Conservation (phyloP, 306 rosid species). For the Gastrolobium bilobum region DNA sequence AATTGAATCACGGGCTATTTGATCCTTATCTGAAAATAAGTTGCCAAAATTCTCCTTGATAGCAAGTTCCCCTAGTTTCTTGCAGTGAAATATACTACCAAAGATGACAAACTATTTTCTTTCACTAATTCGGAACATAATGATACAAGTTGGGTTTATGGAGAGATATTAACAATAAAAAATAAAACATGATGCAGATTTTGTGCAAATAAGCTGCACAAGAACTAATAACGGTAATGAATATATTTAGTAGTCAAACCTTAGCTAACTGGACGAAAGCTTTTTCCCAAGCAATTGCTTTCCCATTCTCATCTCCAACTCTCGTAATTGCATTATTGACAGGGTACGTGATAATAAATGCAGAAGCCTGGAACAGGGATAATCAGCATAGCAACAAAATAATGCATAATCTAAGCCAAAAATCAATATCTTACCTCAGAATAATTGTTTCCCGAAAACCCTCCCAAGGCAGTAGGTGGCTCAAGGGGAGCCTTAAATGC, state of each 20-base stretch:
- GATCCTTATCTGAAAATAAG: conserved; percentile 8
- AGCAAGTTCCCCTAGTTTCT: conserved; percentile 20
- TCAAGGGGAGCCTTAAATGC: conserved; percentile 98
- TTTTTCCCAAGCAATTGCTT: conserved; percentile 89
- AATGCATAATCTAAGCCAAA: conserved; percentile 43
- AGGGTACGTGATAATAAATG: conserved; percentile 90
- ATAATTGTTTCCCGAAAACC: conserved; percentile 88
- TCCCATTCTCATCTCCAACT: conserved; percentile 84
- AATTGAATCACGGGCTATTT: conserved; percentile 14
- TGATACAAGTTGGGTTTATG: conserved; percentile 15
- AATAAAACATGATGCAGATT: conserved; percentile 40
- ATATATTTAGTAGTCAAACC: conserved; percentile 63
- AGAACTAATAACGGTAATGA: conserved; percentile 39
- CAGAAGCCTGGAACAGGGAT: conserved; percentile 80
- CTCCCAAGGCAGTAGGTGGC: conserved; percentile 93
- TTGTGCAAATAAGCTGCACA: conserved; percentile 41
- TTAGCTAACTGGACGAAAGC: conserved; percentile 85
- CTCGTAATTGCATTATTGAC: conserved; percentile 82
- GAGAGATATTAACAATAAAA: conserved; percentile 21
- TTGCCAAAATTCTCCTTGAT: conserved; percentile 6
- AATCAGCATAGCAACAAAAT: conserved; percentile 50
- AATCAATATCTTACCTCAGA: conserved; percentile 71
- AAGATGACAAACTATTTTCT: conserved; percentile 32
- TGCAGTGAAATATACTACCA: neutral
- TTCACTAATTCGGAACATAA: conserved; percentile 29